Conservation (phyloP, 371 early-diverging fungal species). For the Mortierella sp. region DNA sequence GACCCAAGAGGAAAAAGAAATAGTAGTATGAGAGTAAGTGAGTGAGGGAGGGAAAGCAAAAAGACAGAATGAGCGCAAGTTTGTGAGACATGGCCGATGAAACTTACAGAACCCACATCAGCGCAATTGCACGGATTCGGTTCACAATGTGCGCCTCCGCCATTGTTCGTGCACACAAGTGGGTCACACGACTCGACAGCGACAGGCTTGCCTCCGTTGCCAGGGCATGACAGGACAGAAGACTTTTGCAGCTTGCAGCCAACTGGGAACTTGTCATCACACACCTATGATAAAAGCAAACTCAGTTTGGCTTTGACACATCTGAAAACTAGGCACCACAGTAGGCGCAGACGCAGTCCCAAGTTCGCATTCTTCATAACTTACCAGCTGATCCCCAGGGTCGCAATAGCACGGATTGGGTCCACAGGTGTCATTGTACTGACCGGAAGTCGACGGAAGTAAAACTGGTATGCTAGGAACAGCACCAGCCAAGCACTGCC, state of each 20-base stretch:
- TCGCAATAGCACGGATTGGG: slow-evolving; percentile 18
- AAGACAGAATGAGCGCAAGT: no score
- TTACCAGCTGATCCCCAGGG: background rate
- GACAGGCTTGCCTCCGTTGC: background rate
- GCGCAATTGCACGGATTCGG: background rate
- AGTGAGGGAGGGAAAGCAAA: no score
- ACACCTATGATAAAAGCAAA: slow-evolving; percentile 4
- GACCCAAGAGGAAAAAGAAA: no score
- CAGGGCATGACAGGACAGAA: slow-evolving; percentile 2
- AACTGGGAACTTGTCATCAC: slow-evolving; percentile 1
- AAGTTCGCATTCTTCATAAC: no score
- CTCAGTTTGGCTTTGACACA: no score
- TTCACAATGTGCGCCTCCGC: background rate
- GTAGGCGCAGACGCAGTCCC: no score
- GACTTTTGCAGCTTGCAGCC: background rate
- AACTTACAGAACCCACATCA: background rate
- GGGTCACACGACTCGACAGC: background rate
- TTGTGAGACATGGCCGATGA: background rate
- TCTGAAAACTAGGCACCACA: no score
- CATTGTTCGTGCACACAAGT: background rate
- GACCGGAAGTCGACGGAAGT: background rate
- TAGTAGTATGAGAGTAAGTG: no score
- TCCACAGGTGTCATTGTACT: slow-evolving; percentile 9
- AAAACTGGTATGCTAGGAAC: background rate
- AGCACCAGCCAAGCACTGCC: background rate